A percentile compares a stretch with the other conserved stretches of the same genome.
Conservation (phyloP, 768 basidiomycete species). For the Lentinula boryana region DNA sequence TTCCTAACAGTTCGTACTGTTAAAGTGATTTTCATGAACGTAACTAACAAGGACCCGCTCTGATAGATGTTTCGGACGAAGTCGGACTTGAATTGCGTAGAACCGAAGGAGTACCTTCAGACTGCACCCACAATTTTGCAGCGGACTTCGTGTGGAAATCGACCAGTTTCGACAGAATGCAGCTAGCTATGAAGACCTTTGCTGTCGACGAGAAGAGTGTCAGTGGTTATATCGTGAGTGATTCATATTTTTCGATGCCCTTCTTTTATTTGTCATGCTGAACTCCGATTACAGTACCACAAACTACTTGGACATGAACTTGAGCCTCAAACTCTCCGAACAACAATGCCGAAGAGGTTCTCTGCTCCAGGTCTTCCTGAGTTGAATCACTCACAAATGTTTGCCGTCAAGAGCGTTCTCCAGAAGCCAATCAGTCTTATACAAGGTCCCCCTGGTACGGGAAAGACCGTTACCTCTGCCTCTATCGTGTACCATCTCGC, state of each 20-base stretch:
- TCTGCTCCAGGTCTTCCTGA: slow-evolving; percentile 97
- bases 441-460: slow-evolving; percentile 97
- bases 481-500: slow-evolving; percentile 98
- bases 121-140: slow-evolving; percentile 90
- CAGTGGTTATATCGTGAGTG: slow-evolving; percentile 93
- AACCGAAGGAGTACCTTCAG: slow-evolving; percentile 89
- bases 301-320: slow-evolving; percentile 97
- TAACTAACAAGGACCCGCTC: neutral
- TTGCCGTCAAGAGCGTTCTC: slow-evolving; percentile 96
- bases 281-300: slow-evolving; percentile 68
- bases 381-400: slow-evolving; percentile 99
- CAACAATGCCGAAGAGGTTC: slow-evolving; percentile 95
- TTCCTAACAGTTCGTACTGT: slow-evolving; percentile 83
- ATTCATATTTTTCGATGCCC: neutral
- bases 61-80: slow-evolving; percentile 94
- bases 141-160: slow-evolving; percentile 99
- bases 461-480: slow-evolving; percentile 98
- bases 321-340: slow-evolving; percentile 85
- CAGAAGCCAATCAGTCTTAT: slow-evolving; percentile 98
- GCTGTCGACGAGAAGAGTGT: slow-evolving; percentile 99
- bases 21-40: neutral
- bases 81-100: slow-evolving; percentile 89
- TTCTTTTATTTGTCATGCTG: neutral
- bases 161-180: slow-evolving; percentile 99
- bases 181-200: slow-evolving; percentile 99